phyloP scores from a whole-genome alignment of 108 stramenopile species.

The Skeletonema marinoi region DNA sequence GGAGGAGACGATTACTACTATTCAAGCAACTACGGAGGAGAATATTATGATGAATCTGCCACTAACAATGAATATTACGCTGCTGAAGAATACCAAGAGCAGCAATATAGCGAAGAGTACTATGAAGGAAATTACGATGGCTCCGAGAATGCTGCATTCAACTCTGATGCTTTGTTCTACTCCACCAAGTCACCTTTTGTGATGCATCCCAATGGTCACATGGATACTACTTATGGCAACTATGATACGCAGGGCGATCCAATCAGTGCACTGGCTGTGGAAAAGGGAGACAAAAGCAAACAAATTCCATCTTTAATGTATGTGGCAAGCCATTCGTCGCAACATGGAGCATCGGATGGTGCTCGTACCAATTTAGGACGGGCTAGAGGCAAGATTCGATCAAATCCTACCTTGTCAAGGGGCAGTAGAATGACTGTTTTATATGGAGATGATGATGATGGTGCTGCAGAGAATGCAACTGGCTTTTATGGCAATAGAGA shows the following conservation, averaged over 20 bases:
- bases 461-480: constrained; percentile 13
- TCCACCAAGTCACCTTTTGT: constrained; percentile 23
- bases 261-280: constrained; percentile 57
- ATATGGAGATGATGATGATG: constrained; percentile 12
- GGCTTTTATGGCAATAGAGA: constrained; percentile 40
- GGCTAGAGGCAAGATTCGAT: not conserved
- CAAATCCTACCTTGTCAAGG: constrained; percentile 8
- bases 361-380: not conserved
- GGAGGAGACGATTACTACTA: not conserved
- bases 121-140: constrained; percentile 1
- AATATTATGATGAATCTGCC: not conserved
- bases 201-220: constrained; percentile 18
- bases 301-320: constrained; percentile 43
- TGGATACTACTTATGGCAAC: constrained; percentile 18
- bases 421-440: constrained; percentile 44
- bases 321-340: constrained; percentile 65
- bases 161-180: constrained; percentile 16
- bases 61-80: constrained; percentile 7
- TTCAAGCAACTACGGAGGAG: constrained; percentile 5
- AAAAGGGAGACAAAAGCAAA: constrained; percentile 10
- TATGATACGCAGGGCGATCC: constrained; percentile 50
- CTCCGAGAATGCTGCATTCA: not conserved
- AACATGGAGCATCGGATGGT: not conserved
- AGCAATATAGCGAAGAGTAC: not conserved
- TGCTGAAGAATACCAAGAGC: constrained; percentile 1